Evolutionary conservation across 1,284 basidiomycete genomes (phyloP).

Genomic region (Pterulicium gracile): DNA sequence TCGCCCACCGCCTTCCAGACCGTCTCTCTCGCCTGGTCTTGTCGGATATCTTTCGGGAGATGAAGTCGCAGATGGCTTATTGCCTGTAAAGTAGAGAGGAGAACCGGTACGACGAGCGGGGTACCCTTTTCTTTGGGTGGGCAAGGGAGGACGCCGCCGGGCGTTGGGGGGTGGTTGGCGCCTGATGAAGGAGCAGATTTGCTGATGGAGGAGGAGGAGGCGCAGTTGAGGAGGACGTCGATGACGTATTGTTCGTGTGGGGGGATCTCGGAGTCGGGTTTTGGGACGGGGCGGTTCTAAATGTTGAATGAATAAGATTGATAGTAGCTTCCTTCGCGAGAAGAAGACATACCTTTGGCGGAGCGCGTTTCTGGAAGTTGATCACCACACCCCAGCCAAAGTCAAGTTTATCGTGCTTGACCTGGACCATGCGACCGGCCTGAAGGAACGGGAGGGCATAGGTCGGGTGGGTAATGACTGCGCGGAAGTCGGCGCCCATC

Average conservation of each 20-base stretch:
- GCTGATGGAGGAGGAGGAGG: constrained; percentile 50
- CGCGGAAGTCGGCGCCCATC: constrained; percentile 78
- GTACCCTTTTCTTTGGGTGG: constrained; percentile 61
- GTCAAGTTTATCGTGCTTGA: constrained; percentile 80
- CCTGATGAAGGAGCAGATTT: constrained; percentile 44
- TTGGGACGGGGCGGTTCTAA: constrained; percentile 44
- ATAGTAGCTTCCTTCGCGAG: too few species aligned
- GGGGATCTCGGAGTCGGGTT: constrained; percentile 52
- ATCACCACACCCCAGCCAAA: constrained; percentile 96
- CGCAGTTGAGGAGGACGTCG: constrained; percentile 86
- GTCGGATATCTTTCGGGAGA: constrained; percentile 84
- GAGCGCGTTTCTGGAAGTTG: constrained; percentile 81
- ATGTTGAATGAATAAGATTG: constrained; percentile 8
- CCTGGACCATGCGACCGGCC: constrained; percentile 81
- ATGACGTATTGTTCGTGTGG: constrained; percentile 90
- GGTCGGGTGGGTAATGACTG: constrained; percentile 90
- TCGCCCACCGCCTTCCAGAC: constrained; percentile 87
- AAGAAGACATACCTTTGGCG: constrained; percentile 46
- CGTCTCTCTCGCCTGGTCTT: constrained; percentile 67
- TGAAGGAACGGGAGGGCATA: constrained; percentile 93
- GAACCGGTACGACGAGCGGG: constrained; percentile 82
- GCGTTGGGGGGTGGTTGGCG: constrained; percentile 47
- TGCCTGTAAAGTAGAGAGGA: constrained; percentile 79
- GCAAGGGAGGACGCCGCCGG: constrained; percentile 70
- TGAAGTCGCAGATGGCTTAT: constrained; percentile 85